These are phyloP conservation scores for Arthromyces matolae DNA, from an alignment of 768 basidiomycete species.

Conservation along the genomic window DNA sequence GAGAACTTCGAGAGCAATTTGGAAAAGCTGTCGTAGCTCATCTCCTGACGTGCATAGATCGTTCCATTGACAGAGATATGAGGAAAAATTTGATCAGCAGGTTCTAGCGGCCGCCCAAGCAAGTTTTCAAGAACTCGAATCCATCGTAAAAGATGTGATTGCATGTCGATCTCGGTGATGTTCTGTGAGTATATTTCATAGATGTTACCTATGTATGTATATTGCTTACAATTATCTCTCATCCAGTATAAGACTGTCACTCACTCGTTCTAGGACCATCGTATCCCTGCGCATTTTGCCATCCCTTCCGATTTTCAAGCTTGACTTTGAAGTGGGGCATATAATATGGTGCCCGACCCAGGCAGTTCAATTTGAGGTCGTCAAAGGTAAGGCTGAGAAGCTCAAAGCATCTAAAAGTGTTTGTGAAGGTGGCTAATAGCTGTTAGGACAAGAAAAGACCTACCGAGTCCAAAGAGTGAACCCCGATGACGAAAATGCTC, in stretches of 20 bases:
- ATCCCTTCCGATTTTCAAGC: constrained; percentile 16
- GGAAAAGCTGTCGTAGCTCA: constrained; percentile 27
- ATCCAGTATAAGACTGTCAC: no score
- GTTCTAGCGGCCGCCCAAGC: constrained; percentile 18
- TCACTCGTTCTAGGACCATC: no score
- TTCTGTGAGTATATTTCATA: constrained; percentile 36
- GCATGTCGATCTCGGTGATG: constrained; percentile 26
- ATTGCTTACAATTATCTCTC: no score
- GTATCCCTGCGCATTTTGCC: constrained; percentile 15
- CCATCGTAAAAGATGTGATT: constrained; percentile 25
- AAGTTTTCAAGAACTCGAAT: constrained; percentile 14
- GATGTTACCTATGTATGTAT: constrained; percentile 18
- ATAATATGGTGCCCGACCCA: constrained; percentile 18
- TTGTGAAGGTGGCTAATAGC: not conserved
- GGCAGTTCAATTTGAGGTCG: no score
- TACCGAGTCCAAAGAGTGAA: constrained; percentile 31
- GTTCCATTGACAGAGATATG: constrained; percentile 25
- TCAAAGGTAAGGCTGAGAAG: no score
- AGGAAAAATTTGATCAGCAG: constrained; percentile 34
- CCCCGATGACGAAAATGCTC: constrained; percentile 24
- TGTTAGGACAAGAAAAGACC: constrained; percentile 1
- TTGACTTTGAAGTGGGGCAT: constrained; percentile 18
- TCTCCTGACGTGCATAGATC: constrained; percentile 17
- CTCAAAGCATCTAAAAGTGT: constrained; percentile 28
- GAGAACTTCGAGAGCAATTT: constrained; percentile 26